A percentile compares a stretch with the other conserved stretches of the same genome.
Conservation (phyloP, 2,329 filamentous ascomycete genomes). For the Trichoderma citrinoviride region DNA sequence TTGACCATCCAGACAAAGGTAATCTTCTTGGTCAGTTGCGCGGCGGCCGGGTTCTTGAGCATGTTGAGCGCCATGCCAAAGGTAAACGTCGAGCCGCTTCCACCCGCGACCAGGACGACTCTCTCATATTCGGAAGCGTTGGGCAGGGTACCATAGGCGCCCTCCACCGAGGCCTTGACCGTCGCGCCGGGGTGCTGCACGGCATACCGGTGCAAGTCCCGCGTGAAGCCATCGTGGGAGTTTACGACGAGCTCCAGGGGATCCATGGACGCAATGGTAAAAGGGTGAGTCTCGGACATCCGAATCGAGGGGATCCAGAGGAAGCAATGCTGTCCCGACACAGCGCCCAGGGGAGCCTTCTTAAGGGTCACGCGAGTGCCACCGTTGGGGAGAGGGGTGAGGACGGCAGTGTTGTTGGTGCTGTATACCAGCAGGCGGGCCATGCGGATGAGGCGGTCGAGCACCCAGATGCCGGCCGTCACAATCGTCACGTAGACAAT, state of each 20-base stretch:
- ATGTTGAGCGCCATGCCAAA: constrained; percentile 41
- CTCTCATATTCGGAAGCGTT: constrained; percentile 53
- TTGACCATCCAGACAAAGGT: constrained; percentile 44
- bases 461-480: constrained; percentile 47
- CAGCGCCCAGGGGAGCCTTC: constrained; percentile 46
- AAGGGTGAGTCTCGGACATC: constrained; percentile 59
- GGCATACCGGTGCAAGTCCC: constrained; percentile 53
- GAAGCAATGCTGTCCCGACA: constrained; percentile 60
- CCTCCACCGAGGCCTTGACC: constrained; percentile 54
- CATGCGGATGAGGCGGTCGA: constrained; percentile 51
- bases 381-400: constrained; percentile 53
- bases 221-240: constrained; percentile 58
- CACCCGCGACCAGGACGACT: constrained; percentile 58
- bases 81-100: constrained; percentile 59
- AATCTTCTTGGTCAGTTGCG: constrained; percentile 29
- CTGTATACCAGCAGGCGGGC: constrained; percentile 44
- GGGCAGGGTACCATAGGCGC: constrained; percentile 57
- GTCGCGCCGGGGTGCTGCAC: constrained; percentile 46
- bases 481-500: constrained; percentile 44
- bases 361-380: constrained; percentile 54
- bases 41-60: constrained; percentile 29
- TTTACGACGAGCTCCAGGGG: constrained; percentile 59
- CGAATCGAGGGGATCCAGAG: constrained; percentile 61
- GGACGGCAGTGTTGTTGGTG: constrained; percentile 50
- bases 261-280: constrained; percentile 55